A percentile compares a stretch with the other conserved stretches of the same genome.
phyloP scores from a whole-genome alignment of 768 basidiomycete species.

The Termitomyces sp. region DNA sequence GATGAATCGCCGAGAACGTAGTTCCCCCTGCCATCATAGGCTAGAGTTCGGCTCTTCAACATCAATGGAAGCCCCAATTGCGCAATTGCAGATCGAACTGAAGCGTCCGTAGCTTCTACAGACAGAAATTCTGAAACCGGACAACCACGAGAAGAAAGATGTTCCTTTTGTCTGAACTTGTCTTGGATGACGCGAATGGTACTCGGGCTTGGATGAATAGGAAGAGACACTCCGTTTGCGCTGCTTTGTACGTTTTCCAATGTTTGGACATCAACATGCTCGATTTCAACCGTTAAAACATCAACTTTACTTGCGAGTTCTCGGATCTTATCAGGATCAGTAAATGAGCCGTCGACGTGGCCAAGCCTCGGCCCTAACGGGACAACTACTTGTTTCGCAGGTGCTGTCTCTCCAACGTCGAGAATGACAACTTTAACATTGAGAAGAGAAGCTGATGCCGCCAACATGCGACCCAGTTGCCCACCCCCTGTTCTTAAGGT shows the following conservation, averaged over 20 bases:
- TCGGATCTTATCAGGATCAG: slow-evolving; percentile 71
- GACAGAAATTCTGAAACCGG: slow-evolving; percentile 57
- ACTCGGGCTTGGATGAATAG: slow-evolving; percentile 71
- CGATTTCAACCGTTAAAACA: slow-evolving; percentile 92
- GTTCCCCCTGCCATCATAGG: slow-evolving; percentile 96
- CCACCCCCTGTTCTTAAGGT: slow-evolving; percentile 69
- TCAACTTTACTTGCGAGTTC: slow-evolving; percentile 78
- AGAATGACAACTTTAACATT: slow-evolving; percentile 82
- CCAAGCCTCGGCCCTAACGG: slow-evolving; percentile 39
- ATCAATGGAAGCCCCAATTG: slow-evolving; percentile 82
- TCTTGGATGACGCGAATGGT: slow-evolving; percentile 89
- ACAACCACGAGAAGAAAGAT: slow-evolving; percentile 59
- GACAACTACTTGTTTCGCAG: slow-evolving; percentile 84
- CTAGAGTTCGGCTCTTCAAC: slow-evolving; percentile 93
- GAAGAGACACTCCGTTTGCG: slow-evolving; percentile 22
- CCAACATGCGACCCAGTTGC: slow-evolving; percentile 96
- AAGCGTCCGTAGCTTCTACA: slow-evolving; percentile 49
- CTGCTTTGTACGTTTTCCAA: slow-evolving; percentile 53
- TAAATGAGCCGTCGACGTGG: slow-evolving; percentile 89
- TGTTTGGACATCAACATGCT: slow-evolving; percentile 82
- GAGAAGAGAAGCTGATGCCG: slow-evolving; percentile 80
- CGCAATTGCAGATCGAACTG: slow-evolving; percentile 46
- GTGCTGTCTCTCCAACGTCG: slow-evolving; percentile 72
- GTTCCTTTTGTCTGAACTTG: slow-evolving; percentile 69
- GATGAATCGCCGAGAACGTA: slow-evolving; percentile 58